Conservation (phyloP, 805 yeast genomes). For the Candida railenensis region DNA sequence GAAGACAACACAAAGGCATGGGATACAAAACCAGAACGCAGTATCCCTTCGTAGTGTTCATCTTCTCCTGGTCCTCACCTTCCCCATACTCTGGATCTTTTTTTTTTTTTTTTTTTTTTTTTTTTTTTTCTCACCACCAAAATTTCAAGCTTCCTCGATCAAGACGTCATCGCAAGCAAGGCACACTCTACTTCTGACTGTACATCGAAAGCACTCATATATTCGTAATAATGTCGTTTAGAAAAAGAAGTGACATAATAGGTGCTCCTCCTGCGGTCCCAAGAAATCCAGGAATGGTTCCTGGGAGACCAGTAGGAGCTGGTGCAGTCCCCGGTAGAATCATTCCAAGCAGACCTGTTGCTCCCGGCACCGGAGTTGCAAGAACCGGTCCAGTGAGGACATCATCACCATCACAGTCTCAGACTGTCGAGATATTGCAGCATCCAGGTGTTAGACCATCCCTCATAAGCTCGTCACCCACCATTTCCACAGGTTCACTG, state of each 20-base stretch:
- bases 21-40: no score
- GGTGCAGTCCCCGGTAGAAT: neutral
- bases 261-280: constrained; percentile 12
- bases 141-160: no score
- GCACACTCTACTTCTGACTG: no score
- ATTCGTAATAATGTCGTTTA: constrained; percentile 32
- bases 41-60: no score
- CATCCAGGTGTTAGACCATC: constrained; percentile 77
- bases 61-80: no score
- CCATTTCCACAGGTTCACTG: constrained; percentile 75
- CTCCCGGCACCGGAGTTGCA: constrained; percentile 8
- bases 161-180: no score
- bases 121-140: no score
- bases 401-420: neutral
- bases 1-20: no score
- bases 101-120: no score
- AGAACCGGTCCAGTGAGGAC: constrained; percentile 2
- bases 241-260: constrained; percentile 42
- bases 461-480: constrained; percentile 65
- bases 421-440: constrained; percentile 7
- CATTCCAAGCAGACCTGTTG: constrained; percentile 7
- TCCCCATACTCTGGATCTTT: no score
- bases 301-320: constrained; percentile 6
- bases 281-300: constrained; percentile 5
- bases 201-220: no score